A percentile compares a stretch with the other conserved stretches of the same genome.
These are phyloP conservation scores for Fraxinus velutina DNA, from an alignment of 305 asterid species.

Conservation along the genomic window DNA sequence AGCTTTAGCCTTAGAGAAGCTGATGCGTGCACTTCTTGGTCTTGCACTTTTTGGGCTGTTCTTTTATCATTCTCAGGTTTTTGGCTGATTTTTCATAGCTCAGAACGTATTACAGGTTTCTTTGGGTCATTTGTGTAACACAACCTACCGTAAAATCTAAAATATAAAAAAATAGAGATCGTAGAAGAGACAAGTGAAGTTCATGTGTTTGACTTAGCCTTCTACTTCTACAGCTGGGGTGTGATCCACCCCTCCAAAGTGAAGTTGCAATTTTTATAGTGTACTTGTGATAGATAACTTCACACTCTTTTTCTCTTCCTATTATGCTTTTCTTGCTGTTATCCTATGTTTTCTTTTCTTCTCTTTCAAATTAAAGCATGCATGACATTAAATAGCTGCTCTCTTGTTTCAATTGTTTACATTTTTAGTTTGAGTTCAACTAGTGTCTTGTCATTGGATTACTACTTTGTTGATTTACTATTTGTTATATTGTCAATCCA, in stretches of 20 bases:
- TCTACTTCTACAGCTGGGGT: background rate
- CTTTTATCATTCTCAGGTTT: background rate
- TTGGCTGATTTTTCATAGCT: background rate
- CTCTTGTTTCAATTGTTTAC: background rate
- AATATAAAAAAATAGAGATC: background rate
- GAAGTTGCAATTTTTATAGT: background rate
- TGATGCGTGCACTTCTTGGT: background rate
- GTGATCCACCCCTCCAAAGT: background rate
- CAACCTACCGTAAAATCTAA: background rate
- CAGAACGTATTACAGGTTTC: background rate
- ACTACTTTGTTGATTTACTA: background rate
- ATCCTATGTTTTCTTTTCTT: background rate
- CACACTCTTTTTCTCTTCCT: background rate
- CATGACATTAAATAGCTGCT: background rate
- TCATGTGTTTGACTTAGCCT: background rate
- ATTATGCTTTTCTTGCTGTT: background rate
- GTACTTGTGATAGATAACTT: background rate
- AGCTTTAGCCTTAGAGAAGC: background rate
- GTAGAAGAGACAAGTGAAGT: background rate
- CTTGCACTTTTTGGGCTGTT: background rate
- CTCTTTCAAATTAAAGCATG: background rate
- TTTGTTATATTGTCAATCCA: background rate
- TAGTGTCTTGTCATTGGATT: background rate
- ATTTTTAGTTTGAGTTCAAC: background rate
- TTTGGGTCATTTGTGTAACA: background rate